Evolutionary conservation across 2,329 filamentous ascomycete species (phyloP), one percentile per base, ranked within the genome.

Genomic region (Cladosporium sphaerospermum): DNA sequence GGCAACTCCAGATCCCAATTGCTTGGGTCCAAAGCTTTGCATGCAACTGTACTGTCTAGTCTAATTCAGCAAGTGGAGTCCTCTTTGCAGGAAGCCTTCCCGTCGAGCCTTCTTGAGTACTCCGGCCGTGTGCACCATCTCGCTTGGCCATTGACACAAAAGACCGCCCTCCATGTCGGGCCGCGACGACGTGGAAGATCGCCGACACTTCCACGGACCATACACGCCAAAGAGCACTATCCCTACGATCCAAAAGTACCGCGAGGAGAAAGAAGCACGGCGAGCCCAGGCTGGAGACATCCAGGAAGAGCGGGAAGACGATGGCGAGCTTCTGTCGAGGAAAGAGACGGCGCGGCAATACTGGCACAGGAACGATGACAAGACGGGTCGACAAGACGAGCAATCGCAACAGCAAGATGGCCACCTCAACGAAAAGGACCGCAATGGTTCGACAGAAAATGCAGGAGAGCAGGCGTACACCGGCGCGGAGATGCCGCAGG

Each of bases 211-310:
- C 63, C 67, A 67, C 45, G 64, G 67, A 14, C 72, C 73, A 5
- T 75, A 76, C 59, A 75, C 69, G 3, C 64, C 67, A 3, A 67
- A 69, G 39, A 69, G 75, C 50, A 69, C 70, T 16, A 73, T 77
- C 34, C 75, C 75, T 2, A 77, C 74, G 6, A 69, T 77, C 31
- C 66, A 71, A 45, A 69, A 68, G 50, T 77, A 76, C 55, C 69
- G 70, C 32, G 66, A 76, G 55, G 74, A 75, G 60, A 73, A 76
- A 62, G 63, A 73, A 45, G 63, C 68, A 13, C 69, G 73, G 19
- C 54, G 63, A 45, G 59, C 56, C 8, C 63, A 69, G 40, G 70
- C 69, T 14, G 48, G 48, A n/a, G 58, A 67, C 28, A 64, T 65
- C 52, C 57, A 58, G 7, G 60, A 62, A 11, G 58, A 56, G 18